A percentile compares a stretch with the other conserved stretches of the same genome.
Conservation (phyloP, 2,329 filamentous ascomycete genomes). For the Trichoderma hamatum region DNA sequence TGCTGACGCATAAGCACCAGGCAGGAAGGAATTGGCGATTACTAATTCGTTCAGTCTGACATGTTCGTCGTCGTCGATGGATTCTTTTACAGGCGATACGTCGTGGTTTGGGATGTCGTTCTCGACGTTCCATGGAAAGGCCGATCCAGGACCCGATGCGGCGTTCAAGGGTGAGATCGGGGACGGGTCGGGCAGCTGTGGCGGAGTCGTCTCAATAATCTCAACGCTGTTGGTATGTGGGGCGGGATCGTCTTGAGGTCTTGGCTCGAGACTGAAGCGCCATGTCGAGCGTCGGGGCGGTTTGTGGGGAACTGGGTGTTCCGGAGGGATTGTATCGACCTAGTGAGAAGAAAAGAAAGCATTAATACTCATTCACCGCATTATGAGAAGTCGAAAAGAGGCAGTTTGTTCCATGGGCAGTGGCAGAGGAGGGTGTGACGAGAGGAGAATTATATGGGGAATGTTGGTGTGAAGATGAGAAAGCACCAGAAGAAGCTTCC, state of each 20-base stretch:
- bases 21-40: neutral
- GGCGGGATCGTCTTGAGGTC: conserved; percentile 35
- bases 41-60: conserved; percentile 11
- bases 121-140: conserved; percentile 20
- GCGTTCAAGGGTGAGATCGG: conserved; percentile 27
- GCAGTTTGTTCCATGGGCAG: neutral
- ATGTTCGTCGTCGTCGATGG: conserved; percentile 18
- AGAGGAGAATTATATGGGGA: neutral
- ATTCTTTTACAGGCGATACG: neutral
- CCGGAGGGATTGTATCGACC: conserved; percentile 42
- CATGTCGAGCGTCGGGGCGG: conserved; percentile 50
- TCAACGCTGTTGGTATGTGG: conserved; percentile 32
- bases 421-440: conserved; percentile 10
- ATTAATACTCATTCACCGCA: conserved; percentile 43
- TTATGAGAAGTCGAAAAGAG: conserved; percentile 23
- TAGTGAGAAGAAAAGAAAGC: conserved; percentile 33
- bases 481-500: neutral
- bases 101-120: neutral
- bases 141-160: conserved; percentile 16
- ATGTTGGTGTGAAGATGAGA: conserved; percentile 7
- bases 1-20: neutral
- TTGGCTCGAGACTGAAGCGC: conserved; percentile 45
- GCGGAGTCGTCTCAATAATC: conserved; percentile 28
- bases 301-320: conserved; percentile 43
- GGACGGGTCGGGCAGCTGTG: conserved; percentile 26